Evolutionary conservation across 371 early-diverging fungal species (phyloP).

Genomic region (Encephalitozoon hellem): DNA sequence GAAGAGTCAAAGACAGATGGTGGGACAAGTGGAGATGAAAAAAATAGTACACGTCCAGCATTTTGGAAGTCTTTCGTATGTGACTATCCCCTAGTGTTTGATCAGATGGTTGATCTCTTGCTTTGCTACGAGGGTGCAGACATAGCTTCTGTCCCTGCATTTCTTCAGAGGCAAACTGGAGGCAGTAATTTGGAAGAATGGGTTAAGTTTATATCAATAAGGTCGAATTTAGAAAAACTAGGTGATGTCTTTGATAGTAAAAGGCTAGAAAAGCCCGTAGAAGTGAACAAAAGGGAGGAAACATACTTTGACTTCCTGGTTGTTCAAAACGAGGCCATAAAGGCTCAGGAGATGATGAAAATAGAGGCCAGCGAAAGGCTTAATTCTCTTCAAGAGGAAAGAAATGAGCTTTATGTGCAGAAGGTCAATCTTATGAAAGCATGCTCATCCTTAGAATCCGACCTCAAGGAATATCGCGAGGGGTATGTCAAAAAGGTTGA

Average conservation of each 20-base stretch:
- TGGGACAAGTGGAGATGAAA: neutral
- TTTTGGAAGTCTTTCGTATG: neutral
- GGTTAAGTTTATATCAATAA: neutral
- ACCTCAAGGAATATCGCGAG: constrained; percentile 8
- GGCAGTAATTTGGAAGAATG: neutral
- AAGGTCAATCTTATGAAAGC: constrained; percentile 4
- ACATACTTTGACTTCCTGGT: constrained; percentile 52
- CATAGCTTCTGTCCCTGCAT: neutral
- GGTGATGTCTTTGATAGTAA: neutral
- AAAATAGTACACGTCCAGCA: neutral
- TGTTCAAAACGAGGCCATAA: constrained; percentile 45
- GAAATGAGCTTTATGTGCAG: neutral
- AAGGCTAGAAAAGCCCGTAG: neutral
- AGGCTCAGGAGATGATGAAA: constrained; percentile 51
- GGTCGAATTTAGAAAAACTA: neutral
- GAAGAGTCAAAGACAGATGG: neutral
- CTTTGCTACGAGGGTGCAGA: neutral
- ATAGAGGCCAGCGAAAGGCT: constrained; percentile 20
- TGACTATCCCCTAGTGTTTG: neutral
- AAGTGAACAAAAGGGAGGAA: neutral
- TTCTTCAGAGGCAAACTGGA: neutral
- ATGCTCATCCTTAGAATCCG: neutral
- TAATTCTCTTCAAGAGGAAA: constrained; percentile 8
- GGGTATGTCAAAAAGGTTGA: constrained; percentile 6
- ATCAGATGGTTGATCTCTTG: neutral